Base-by-base conservation (phyloP, 345 rosid genomes). In the Dimocarpus longan region DNA sequence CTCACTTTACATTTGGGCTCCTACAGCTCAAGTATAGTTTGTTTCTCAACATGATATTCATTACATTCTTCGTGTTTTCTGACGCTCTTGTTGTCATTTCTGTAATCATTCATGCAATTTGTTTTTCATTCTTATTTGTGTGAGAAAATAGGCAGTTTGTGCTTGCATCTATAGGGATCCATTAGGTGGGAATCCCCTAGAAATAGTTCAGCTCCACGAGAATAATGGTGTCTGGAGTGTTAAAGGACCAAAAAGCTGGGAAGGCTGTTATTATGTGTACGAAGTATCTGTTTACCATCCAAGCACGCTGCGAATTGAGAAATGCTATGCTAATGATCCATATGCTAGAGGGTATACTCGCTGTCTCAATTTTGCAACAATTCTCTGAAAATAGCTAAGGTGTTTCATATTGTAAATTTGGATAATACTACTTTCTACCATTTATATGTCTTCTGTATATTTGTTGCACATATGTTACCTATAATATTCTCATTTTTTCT, bases 281-380 rank as follows among this genome's bases (percentile, higher is more conserved):
- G 91, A 92, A 87, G 91, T 95, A 63, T 87, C 76, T 68, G 95
- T 91, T 77, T 93, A 90, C 80, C 98, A 95, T 87, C 93, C 91
- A 21, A 93, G 90, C 88, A 90, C 94, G 73, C 84, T 89, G 82
- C 79, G 68, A 73, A 66, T 93, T 71, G 98, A 95, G 85, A 90
- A 89, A 73, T 93, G 97, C 90, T 88, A 71, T 85, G 95, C 95
- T 65, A 93, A 91, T 84, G 99, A 93, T 91, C 99, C 99, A 79
- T 93, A 93, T 85, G 97, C 97, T 70, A 90, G 92, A 84, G 97
- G 98, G 98, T 93, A 91, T 77, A 87, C 70, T 80, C 69, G 70
- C 80, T 78, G 64, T 77, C 82, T 80, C 80, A 78, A 71, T 72
- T 86, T 73, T 81, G 78, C 66, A 75, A 79, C 80, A 82, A 50